phyloP scores from a whole-genome alignment of 371 early-diverging fungal genomes.

The Mucor plumbeus region DNA sequence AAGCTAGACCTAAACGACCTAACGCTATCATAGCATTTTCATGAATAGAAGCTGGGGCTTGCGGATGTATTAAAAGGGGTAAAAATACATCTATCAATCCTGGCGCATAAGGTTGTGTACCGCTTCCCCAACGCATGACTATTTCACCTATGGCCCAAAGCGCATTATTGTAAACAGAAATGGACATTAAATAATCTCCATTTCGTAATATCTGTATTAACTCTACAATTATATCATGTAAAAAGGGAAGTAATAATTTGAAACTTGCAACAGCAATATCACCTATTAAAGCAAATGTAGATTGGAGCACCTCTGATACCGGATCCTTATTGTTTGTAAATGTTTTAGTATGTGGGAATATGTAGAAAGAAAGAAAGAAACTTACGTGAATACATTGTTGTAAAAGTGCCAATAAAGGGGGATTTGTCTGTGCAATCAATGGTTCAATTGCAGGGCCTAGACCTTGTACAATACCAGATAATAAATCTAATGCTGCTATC shows the following conservation, averaged over 20 bases:
- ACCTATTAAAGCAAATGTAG: constrained; percentile 92
- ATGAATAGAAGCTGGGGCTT: constrained; percentile 62
- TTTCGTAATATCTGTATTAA: constrained; percentile 68
- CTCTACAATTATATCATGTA: constrained; percentile 20
- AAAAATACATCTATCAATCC: constrained; percentile 28
- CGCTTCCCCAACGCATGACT: constrained; percentile 71
- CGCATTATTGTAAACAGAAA: constrained; percentile 90
- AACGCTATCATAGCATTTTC: constrained; percentile 92
- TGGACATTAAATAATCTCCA: constrained; percentile 40
- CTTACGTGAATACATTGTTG: constrained; percentile 71
- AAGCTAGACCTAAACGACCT: constrained; percentile 81
- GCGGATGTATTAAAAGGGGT: constrained; percentile 65
- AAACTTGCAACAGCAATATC: constrained; percentile 88
- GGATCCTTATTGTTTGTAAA: constrained; percentile 57
- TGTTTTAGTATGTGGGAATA: neutral
- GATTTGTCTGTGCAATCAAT: constrained; percentile 66
- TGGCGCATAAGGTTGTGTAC: constrained; percentile 8
- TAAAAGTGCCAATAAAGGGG: constrained; percentile 71
- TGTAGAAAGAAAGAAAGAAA: neutral
- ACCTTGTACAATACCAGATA: constrained; percentile 87
- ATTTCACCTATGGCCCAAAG: constrained; percentile 96
- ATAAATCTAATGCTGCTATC: constrained; percentile 86
- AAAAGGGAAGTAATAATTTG: constrained; percentile 20
- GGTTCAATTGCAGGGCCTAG: constrained; percentile 68
- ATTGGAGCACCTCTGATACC: constrained; percentile 86